phyloP scores from a whole-genome alignment of 345 rosid genomes.

The Mangifera indica region DNA sequence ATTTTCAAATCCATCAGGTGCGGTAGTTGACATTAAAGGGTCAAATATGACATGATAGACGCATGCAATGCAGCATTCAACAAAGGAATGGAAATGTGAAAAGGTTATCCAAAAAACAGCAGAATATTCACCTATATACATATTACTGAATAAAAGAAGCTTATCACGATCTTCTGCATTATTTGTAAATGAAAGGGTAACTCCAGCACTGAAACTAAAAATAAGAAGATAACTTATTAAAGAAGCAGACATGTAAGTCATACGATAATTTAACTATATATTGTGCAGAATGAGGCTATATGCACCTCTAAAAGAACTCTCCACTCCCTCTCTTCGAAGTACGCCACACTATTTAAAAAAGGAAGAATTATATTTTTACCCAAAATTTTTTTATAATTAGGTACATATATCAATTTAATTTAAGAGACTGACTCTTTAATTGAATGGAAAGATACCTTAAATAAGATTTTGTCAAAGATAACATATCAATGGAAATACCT shows the following conservation, averaged over 20 bases:
- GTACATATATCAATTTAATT: no score
- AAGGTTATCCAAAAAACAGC: not conserved
- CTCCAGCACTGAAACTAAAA: conserved; percentile 79
- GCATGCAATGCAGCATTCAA: not conserved
- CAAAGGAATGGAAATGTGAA: not conserved
- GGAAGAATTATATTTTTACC: no score
- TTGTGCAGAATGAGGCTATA: not conserved
- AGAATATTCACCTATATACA: conserved; percentile 66
- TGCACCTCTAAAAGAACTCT: no score
- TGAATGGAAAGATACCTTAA: no score
- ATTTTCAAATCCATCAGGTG: not conserved
- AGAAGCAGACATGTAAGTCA: not conserved
- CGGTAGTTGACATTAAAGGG: not conserved
- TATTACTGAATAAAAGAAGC: conserved; percentile 68
- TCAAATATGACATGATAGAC: not conserved
- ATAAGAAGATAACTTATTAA: conserved; percentile 1
- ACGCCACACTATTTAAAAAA: no score
- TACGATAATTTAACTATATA: not conserved
- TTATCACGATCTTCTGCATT: conserved; percentile 67
- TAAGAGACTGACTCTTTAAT: no score
- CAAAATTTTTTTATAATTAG: no score
- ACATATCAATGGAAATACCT: no score
- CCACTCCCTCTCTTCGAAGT: no score
- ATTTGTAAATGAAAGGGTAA: conserved; percentile 91
- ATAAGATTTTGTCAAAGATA: no score